These are phyloP conservation scores for Amanita brunnescens DNA, from an alignment of 768 basidiomycete species.

Conservation along the genomic window DNA sequence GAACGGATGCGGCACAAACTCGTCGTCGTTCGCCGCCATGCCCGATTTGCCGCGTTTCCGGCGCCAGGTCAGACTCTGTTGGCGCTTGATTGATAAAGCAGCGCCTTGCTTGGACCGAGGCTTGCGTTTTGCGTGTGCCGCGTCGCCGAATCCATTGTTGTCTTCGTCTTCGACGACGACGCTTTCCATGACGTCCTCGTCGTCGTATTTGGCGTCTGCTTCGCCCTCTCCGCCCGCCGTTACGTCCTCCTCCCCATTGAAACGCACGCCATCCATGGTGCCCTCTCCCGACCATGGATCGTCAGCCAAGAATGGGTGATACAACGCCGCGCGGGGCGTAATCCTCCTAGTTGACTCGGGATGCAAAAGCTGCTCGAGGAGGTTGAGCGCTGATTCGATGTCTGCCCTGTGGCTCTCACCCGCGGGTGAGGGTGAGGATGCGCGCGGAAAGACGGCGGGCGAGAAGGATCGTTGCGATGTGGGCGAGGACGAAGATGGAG, in stretches of 20 bases:
- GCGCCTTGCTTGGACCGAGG: conserved; percentile 4
- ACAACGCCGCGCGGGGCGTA: conserved; percentile 68
- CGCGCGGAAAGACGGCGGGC: conserved; percentile 6
- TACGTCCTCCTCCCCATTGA: conserved; percentile 22
- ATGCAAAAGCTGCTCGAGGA: conserved; percentile 66
- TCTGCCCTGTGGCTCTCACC: conserved; percentile 39
- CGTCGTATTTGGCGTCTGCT: neutral
- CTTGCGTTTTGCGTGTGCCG: neutral
- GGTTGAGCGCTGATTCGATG: conserved; percentile 60
- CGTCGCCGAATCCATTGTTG: too few relatives aligned
- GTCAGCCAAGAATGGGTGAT: conserved; percentile 62
- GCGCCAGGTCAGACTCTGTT: conserved; percentile 1
- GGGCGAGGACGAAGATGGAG: conserved; percentile 10
- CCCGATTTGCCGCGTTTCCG: conserved; percentile 20
- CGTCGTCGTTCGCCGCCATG: conserved; percentile 43
- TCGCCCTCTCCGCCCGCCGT: neutral
- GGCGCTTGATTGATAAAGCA: too few relatives aligned
- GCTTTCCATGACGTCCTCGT: neutral
- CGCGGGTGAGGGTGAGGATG: conserved; percentile 9
- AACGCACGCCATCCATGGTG: conserved; percentile 1
- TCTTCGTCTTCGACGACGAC: neutral
- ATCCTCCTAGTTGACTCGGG: conserved; percentile 71
- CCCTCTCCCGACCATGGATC: conserved; percentile 4
- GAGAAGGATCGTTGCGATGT: conserved; percentile 1
- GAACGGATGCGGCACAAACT: conserved; percentile 58